Evolutionary conservation across 345 rosid species (phyloP).

Genomic region (Sisymbrium irio): DNA sequence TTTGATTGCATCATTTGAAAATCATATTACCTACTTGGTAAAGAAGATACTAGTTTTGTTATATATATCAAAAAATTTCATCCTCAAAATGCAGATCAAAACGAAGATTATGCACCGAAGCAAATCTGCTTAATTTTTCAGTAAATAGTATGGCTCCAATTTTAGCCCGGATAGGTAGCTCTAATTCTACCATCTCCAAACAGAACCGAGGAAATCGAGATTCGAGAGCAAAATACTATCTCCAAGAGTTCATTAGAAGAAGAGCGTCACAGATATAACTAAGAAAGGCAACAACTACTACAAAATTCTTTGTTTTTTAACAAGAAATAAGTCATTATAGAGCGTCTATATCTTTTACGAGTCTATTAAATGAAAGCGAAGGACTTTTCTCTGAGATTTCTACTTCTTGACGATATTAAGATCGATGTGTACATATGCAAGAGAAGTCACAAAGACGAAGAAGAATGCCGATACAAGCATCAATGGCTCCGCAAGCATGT

Average conservation of each 20-base stretch:
- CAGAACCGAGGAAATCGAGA: neutral
- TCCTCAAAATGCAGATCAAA: neutral
- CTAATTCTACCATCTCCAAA: neutral
- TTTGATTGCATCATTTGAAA: neutral
- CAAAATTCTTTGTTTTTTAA: slow-evolving; percentile 15
- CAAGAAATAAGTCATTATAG: neutral
- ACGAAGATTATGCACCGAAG: neutral
- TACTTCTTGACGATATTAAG: slow-evolving; percentile 50
- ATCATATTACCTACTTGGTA: neutral
- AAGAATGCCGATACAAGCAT: slow-evolving; percentile 78
- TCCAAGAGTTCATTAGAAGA: slow-evolving; percentile 1
- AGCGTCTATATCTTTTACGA: neutral
- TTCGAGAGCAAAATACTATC: neutral
- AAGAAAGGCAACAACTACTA: neutral
- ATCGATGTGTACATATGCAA: slow-evolving; percentile 81
- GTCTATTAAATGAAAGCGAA: slow-evolving; percentile 12
- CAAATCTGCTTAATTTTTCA: too few species aligned
- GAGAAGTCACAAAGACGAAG: slow-evolving; percentile 68
- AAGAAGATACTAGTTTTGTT: neutral
- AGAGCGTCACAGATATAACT: slow-evolving; percentile 17
- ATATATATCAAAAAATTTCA: too few species aligned
- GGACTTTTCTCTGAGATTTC: slow-evolving; percentile 19
- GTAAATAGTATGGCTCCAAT: too few species aligned
- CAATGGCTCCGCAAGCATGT: slow-evolving; percentile 98
- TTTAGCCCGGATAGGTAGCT: too few species aligned